phyloP scores from a whole-genome alignment of 306 rosid genomes.

The Albizia julibrissin region DNA sequence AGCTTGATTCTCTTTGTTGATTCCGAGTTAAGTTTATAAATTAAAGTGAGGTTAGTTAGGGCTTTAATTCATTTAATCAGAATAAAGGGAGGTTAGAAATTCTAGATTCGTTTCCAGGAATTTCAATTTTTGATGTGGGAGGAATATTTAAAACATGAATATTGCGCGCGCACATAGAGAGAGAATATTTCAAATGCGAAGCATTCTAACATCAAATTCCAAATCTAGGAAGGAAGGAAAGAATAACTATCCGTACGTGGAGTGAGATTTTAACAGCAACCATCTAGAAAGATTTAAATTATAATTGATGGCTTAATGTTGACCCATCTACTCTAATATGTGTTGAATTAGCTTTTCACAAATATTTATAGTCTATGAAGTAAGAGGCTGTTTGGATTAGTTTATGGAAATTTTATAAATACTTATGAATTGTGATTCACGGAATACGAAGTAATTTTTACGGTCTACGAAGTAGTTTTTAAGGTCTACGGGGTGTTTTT shows the following conservation, averaged over 20 bases:
- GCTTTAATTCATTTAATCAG: neutral
- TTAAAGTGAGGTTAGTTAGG: neutral
- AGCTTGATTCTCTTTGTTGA: constrained; percentile 17
- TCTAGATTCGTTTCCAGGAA: neutral
- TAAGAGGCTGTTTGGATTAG: too few species aligned
- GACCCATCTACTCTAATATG: too few species aligned
- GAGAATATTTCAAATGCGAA: neutral
- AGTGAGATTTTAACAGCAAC: too few species aligned
- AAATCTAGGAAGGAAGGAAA: constrained; percentile 9
- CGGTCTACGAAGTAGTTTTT: too few species aligned
- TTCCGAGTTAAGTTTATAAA: constrained; percentile 18
- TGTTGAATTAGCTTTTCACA: too few species aligned
- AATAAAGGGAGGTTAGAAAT: constrained; percentile 11
- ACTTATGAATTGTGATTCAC: too few species aligned
- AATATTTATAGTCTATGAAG: too few species aligned
- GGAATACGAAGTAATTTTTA: too few species aligned
- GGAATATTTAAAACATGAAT: neutral
- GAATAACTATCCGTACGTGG: neutral
- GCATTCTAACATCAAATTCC: neutral
- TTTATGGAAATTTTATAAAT: too few species aligned
- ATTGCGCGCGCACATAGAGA: neutral
- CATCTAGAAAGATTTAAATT: too few species aligned
- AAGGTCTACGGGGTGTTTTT: too few species aligned
- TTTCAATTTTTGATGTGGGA: neutral
- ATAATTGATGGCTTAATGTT: too few species aligned